These are phyloP conservation scores for Nicotiana knightiana DNA, from an alignment of 257 asterid species.

Conservation along the genomic window DNA sequence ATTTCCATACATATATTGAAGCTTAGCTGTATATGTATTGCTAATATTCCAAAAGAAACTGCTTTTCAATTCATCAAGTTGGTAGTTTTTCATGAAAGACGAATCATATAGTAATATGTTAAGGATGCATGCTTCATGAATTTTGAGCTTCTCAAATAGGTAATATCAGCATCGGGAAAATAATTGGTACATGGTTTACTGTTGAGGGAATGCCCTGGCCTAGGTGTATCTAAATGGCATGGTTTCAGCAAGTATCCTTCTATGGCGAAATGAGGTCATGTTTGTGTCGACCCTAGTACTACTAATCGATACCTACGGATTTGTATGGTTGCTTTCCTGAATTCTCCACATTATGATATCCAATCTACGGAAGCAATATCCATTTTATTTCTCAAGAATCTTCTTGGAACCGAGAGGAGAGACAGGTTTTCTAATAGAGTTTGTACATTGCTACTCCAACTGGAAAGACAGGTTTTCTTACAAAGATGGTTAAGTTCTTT, in stretches of 20 bases:
- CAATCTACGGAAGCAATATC: background rate
- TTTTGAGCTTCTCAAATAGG: background rate
- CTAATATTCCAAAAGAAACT: background rate
- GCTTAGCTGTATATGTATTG: background rate
- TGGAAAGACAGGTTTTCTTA: background rate
- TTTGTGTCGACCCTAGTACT: background rate
- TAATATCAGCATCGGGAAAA: background rate
- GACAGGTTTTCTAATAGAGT: background rate
- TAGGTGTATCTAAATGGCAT: background rate
- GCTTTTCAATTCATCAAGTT: background rate
- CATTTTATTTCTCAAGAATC: background rate
- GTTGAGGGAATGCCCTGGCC: background rate
- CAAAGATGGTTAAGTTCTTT: background rate
- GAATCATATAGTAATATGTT: background rate
- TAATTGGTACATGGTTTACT: background rate
- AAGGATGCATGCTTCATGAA: background rate
- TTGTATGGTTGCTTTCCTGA: background rate
- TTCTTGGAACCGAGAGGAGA: background rate
- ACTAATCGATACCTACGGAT: background rate
- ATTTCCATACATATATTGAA: background rate
- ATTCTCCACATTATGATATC: background rate
- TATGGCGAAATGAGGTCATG: background rate
- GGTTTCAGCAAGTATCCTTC: background rate
- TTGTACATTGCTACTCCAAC: background rate
- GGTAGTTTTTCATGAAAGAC: background rate